Conservation (phyloP, 495 filamentous ascomycete genomes). For the Xylaria castorea region DNA sequence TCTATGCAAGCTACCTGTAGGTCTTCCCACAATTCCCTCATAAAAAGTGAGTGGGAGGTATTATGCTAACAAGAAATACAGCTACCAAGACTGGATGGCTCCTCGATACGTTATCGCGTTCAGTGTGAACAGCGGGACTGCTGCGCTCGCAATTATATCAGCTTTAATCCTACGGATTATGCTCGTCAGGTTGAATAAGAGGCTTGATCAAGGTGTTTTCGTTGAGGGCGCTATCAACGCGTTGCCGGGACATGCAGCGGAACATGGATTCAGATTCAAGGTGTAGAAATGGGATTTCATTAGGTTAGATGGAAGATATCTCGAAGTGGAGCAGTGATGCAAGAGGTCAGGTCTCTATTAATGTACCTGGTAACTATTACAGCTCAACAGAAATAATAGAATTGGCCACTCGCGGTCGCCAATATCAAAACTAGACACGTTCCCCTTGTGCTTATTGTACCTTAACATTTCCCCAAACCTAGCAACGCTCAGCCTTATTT, state of each 20-base stretch:
- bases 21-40: slow-evolving; percentile 31
- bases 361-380: neutral
- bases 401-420: neutral
- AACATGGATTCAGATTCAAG: slow-evolving; percentile 70
- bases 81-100: slow-evolving; percentile 47
- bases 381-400: neutral
- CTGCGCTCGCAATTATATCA: slow-evolving; percentile 67
- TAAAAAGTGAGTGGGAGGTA: neutral
- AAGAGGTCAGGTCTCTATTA: neutral
- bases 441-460: no score
- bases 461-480: neutral
- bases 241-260: slow-evolving; percentile 60
- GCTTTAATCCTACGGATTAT: slow-evolving; percentile 70
- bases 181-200: slow-evolving; percentile 73
- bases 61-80: slow-evolving; percentile 13
- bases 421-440: neutral
- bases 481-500: neutral
- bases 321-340: neutral
- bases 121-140: slow-evolving; percentile 74
- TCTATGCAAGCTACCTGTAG: slow-evolving; percentile 82
- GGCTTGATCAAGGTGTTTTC: slow-evolving; percentile 64
- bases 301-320: neutral
- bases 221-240: slow-evolving; percentile 58
- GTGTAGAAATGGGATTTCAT: slow-evolving; percentile 39
- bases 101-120: slow-evolving; percentile 70